Evolutionary conservation across 495 filamentous ascomycete species (phyloP), one percentile per base, ranked within the genome.

Genomic region (Trichoderma gamsii): DNA sequence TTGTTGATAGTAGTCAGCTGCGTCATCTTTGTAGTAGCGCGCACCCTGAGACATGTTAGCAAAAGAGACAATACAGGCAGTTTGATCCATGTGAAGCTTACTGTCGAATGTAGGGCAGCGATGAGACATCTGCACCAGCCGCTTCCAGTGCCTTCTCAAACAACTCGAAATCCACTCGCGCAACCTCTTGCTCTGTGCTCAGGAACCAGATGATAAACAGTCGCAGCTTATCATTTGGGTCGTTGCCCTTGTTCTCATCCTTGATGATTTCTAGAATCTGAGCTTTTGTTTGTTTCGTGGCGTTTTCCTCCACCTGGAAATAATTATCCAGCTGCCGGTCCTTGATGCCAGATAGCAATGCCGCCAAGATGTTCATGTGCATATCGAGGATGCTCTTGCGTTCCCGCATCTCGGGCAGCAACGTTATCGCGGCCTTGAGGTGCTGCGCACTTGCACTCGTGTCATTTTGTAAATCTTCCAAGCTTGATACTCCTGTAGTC

Each of bases 331-430:
- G 79, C 75, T 98, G 92, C 3, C 96, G 88, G 70, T 94, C 92
- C 77, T 97, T 96, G 76, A 97, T 95, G 1, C 92, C 93, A 70
- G 90, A 90, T 63, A 97, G 79, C 9, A 97, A 77, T 18, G 90
- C 88, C 11, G 91, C 92, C n/a, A 92, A 86, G 68, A 97, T 97
- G 41, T 96, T 97, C 96, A 99, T 99, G 77, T 99, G 96, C 92
- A 97, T 98, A 74, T 97, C 94, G 15, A 99, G 84, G 21, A 88
- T 85, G 2, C 89, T 88, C 76, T 99, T 99, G 68, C 95, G 87
- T 72, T 97, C 95, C 52, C 92, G 87, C 65, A 99, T 79, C 76
- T 98, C 94, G 2, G 96, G 96, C 18, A 99, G 83, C 1, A 94
- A 83, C 0, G 93, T 96, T 66, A 99, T 96, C 21, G 93, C 96